phyloP scores from a whole-genome alignment of 139 green algal species.

The Micractinium sp. region DNA sequence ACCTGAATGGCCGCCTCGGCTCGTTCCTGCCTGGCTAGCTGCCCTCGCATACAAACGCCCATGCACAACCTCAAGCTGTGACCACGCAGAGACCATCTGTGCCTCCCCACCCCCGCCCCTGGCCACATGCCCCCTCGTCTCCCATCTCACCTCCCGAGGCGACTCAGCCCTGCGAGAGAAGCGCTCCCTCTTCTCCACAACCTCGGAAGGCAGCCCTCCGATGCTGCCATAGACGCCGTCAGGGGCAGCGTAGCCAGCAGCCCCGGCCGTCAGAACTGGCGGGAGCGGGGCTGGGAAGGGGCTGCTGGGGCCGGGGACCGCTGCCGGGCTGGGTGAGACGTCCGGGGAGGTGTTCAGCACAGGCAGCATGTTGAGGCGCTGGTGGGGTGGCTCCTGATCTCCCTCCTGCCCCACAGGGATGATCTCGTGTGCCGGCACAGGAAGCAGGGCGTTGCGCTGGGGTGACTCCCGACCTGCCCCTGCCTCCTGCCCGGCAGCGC shows the following conservation, averaged over 20 bases:
- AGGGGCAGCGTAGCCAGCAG: not conserved
- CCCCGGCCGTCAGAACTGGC: too few relatives aligned
- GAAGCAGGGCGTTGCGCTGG: not conserved
- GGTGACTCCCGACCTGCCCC: not conserved
- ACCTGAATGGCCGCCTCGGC: too few relatives aligned
- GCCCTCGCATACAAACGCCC: too few relatives aligned
- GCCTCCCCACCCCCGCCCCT: not conserved
- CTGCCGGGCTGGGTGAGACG: not conserved
- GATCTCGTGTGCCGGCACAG: too few relatives aligned
- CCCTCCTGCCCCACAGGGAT: too few relatives aligned
- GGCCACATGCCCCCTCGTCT: too few relatives aligned
- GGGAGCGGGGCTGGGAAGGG: not conserved
- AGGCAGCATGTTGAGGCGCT: not conserved
- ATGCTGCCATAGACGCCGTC: not conserved
- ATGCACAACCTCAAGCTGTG: not conserved
- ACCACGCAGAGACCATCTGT: not conserved
- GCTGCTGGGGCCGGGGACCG: not conserved
- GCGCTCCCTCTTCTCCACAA: not conserved
- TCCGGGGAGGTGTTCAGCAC: slow-evolving; percentile 6
- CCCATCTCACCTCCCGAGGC: not conserved
- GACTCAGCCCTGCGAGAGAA: not conserved
- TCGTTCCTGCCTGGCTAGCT: too few relatives aligned
- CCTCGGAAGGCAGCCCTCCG: not conserved
- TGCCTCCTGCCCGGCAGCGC: too few relatives aligned
- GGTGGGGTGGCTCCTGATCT: too few relatives aligned